phyloP scores from a whole-genome alignment of 495 filamentous ascomycete species.

The Neurospora hispaniola region DNA sequence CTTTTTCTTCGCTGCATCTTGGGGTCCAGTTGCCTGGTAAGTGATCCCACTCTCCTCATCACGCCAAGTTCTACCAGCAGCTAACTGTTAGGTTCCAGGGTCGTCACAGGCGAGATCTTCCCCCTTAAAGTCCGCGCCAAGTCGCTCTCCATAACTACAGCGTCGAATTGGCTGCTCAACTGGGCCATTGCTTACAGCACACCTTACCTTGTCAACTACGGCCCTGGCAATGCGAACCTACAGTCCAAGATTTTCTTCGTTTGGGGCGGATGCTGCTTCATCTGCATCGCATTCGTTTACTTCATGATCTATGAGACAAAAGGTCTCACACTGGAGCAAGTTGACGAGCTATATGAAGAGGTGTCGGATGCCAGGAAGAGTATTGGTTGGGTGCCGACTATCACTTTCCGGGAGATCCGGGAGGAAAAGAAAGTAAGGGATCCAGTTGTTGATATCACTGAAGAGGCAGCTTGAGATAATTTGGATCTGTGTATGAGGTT shows the following conservation, averaged over 20 bases:
- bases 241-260: neutral
- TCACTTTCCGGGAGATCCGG: neutral
- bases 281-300: neutral
- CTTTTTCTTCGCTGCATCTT: neutral
- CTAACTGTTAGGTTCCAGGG: neutral
- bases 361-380: neutral
- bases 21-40: neutral
- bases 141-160: neutral
- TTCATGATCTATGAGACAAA: neutral
- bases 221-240: neutral
- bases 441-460: neutral
- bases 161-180: neutral
- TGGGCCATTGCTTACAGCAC: neutral
- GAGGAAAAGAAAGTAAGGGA: neutral
- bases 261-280: neutral
- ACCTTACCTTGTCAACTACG: neutral
- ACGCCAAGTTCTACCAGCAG: neutral
- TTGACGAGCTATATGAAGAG: neutral
- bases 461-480: neutral
- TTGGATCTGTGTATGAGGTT: neutral
- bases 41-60: neutral
- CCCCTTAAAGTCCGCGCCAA: neutral
- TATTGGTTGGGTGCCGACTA: neutral
- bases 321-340: neutral
- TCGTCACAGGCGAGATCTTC: neutral